Evolutionary conservation across 257 asterid species (phyloP).

Genomic region (Plectranthus barbatus): DNA sequence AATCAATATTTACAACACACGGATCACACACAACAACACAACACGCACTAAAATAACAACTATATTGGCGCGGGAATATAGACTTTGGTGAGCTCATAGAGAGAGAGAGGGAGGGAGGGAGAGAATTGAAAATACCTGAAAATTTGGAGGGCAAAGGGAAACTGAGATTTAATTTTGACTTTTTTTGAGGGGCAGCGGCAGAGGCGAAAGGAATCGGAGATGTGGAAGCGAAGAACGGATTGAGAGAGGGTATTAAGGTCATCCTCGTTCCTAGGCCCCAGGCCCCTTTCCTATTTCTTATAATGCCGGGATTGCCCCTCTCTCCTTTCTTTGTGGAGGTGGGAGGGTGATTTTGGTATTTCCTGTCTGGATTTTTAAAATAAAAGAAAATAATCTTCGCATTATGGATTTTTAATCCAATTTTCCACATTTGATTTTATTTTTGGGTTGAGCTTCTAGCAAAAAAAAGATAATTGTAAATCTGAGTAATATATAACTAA

Average conservation of each 20-base stretch:
- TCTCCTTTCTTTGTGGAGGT: background rate
- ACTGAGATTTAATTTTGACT: constrained; percentile 5
- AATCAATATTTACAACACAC: background rate
- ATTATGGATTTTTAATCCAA: no score
- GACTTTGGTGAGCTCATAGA: background rate
- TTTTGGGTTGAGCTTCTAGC: no score
- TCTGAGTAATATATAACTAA: no score
- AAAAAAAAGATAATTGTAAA: no score
- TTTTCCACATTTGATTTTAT: no score
- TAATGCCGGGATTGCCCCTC: constrained; percentile 17
- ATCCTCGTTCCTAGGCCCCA: background rate
- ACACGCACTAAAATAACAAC: background rate
- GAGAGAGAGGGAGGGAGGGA: constrained; percentile 21
- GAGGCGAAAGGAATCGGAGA: constrained; percentile 18
- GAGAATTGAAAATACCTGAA: constrained; percentile 42
- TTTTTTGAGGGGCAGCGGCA: constrained; percentile 27
- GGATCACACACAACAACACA: constrained; percentile 10
- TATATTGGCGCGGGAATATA: constrained; percentile 26
- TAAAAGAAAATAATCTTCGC: no score
- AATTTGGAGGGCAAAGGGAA: constrained; percentile 41
- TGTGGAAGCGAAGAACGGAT: background rate
- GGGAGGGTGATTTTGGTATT: background rate
- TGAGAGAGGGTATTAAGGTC: constrained; percentile 24
- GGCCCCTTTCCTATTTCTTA: background rate
- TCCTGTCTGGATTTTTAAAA: background rate